phyloP scores from a whole-genome alignment of 2,329 filamentous ascomycete species.

The Phyllosticta capitalensis region DNA sequence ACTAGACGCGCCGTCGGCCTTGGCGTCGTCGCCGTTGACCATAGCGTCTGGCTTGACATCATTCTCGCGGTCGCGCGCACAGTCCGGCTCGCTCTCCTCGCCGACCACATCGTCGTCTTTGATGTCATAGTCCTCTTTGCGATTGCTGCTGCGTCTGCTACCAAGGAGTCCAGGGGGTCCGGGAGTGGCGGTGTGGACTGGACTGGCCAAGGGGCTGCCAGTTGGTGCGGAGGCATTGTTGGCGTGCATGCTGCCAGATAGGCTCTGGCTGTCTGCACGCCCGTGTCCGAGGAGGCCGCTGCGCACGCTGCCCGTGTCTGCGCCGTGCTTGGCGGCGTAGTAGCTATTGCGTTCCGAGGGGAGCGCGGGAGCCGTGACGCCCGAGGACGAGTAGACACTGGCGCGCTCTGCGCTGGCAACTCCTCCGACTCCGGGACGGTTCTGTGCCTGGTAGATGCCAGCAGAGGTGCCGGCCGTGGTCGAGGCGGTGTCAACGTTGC shows the following conservation, averaged over 20 bases:
- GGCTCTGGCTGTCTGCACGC: conserved; percentile 69
- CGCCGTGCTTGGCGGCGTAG: conserved; percentile 47
- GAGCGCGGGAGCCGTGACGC: conserved; percentile 48
- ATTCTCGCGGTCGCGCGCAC: not conserved
- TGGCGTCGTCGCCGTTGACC: not conserved
- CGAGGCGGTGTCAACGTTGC: conserved; percentile 50
- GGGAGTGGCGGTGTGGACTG: conserved; percentile 12
- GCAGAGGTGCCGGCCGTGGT: conserved; percentile 35
- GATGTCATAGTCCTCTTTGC: conserved; percentile 4
- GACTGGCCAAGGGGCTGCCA: conserved; percentile 53
- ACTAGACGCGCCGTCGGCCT: not conserved
- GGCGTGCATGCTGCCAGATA: conserved; percentile 57
- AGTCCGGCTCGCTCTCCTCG: not conserved
- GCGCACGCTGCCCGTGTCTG: conserved; percentile 66
- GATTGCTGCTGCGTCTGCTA: conserved; percentile 9
- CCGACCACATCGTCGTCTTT: conserved; percentile 7
- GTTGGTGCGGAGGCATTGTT: conserved; percentile 31
- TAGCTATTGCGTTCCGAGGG: conserved; percentile 77
- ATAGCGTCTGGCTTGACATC: not conserved
- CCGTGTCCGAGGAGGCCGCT: conserved; percentile 70
- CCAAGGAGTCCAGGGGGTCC: conserved; percentile 3
- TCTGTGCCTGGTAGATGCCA: conserved; percentile 43
- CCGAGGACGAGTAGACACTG: conserved; percentile 69
- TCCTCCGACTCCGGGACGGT: conserved; percentile 44
- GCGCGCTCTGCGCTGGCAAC: conserved; percentile 56